Evolutionary conservation across 2,329 filamentous ascomycete genomes (phyloP).

Genomic region (Zymoseptoria brevis): DNA sequence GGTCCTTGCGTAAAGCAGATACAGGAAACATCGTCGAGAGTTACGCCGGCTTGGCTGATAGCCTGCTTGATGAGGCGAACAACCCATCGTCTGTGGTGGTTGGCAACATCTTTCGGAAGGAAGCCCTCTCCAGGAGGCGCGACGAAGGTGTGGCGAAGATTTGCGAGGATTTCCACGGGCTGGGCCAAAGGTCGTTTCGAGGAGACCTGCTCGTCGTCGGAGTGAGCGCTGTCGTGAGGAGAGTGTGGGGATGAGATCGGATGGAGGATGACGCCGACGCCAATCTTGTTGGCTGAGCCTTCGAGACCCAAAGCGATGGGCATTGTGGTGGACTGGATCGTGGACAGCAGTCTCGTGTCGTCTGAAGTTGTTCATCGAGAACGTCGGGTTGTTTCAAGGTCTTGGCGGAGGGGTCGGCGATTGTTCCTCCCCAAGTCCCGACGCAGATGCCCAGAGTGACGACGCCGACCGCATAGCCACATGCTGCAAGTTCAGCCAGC

Average conservation of each 20-base stretch:
- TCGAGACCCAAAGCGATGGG: slow-evolving; percentile 67
- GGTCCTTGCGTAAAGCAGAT: slow-evolving; percentile 94
- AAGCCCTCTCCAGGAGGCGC: slow-evolving; percentile 91
- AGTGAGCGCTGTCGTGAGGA: slow-evolving; percentile 30
- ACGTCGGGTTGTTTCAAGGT: neutral
- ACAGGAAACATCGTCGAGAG: slow-evolving; percentile 66
- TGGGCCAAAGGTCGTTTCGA: slow-evolving; percentile 20
- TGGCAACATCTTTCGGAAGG: slow-evolving; percentile 90
- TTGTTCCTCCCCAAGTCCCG: neutral
- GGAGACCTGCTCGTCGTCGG: slow-evolving; percentile 21
- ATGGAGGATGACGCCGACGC: slow-evolving; percentile 85
- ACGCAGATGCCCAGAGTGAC: neutral
- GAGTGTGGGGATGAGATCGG: slow-evolving; percentile 35
- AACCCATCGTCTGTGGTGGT: slow-evolving; percentile 83
- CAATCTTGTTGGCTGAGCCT: slow-evolving; percentile 96
- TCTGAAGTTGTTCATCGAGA: neutral
- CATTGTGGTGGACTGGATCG: slow-evolving; percentile 18
- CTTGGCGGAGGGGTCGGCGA: neutral
- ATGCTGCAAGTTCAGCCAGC: neutral
- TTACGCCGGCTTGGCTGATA: slow-evolving; percentile 59
- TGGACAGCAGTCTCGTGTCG: neutral
- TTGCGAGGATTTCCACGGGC: slow-evolving; percentile 69
- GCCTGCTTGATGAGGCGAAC: slow-evolving; percentile 72
- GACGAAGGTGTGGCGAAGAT: slow-evolving; percentile 87
- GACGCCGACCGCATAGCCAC: neutral